Base-by-base conservation (phyloP, 2,329 filamentous ascomycete species). In the Remersonia thermophila region DNA sequence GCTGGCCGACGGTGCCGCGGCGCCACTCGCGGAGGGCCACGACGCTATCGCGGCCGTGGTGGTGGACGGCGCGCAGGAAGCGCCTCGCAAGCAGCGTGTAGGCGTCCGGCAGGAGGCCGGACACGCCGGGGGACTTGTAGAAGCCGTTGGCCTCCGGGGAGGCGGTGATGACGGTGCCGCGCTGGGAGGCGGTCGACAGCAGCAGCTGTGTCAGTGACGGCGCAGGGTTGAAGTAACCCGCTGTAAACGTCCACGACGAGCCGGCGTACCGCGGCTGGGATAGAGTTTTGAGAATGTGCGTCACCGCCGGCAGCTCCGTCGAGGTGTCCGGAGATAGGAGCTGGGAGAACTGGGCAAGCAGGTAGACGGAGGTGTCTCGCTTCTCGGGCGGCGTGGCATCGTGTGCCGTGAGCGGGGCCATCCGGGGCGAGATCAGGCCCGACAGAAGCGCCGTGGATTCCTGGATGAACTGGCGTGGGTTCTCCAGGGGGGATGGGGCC, bases 141-240 rank as follows among this genome's bases (percentile, higher is more conserved):
- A 98, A 98, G 6, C 91, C 91, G 57, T 98, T 98, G 0, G 91
- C 91, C 59, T 84, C 79, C 0, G 89, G 91, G 1, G 85, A 86
- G 2, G 91, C 91, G 0, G 91, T 95, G 37, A 98, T 80, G 15
- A 98, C 83, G 0, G 81, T 87, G 42, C 85, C 91, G 29, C 67
- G 68, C 1, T 62, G 59, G 0, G 79, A 81, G 1, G 77, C 71
- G 1, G 84, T 86, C 6, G 70, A 66, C 23, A 98, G 75, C 0
- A 98, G 67, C 1, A 94, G 71, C 27, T 78, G 73, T 2, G 83
- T 87, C 14, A 96, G 73, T 3, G 79, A 77, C 0, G 86, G 81
- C 6, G 86, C 86, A 38, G 93, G 93, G 62, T 98, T 98, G 65
- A 98, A 98, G 62, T 98, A 98, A 35, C 91, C 91, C 0, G 91